Evolutionary conservation across 805 yeast genomes (phyloP).

Genomic region (Zygosaccharomyces siamensis): DNA sequence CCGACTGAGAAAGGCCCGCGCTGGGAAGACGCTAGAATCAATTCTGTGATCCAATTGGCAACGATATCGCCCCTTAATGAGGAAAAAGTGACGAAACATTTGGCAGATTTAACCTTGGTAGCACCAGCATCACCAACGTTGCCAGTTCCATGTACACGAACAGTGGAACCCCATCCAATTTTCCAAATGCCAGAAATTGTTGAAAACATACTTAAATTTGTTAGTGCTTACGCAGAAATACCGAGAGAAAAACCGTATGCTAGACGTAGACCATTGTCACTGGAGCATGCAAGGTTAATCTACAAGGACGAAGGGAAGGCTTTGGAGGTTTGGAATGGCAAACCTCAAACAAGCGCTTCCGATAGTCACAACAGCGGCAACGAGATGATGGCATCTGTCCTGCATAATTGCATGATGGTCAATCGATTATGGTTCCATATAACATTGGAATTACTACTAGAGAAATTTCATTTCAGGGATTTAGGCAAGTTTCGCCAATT

Average conservation of each 20-base stretch:
- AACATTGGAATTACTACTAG: slow-evolving; percentile 51
- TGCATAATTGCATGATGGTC: slow-evolving; percentile 63
- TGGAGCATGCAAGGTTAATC: slow-evolving; percentile 61
- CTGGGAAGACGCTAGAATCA: slow-evolving; percentile 8
- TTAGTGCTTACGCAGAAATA: slow-evolving; percentile 51
- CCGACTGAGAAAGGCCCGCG: slow-evolving; percentile 3
- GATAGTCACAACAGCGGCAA: neutral
- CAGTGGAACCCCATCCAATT: slow-evolving; percentile 37
- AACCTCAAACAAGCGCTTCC: neutral
- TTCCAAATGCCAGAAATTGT: slow-evolving; percentile 77
- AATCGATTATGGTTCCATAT: slow-evolving; percentile 60
- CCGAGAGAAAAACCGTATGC: slow-evolving; percentile 59
- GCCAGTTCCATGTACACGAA: neutral
- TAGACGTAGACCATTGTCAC: slow-evolving; percentile 65
- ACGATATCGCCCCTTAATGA: slow-evolving; percentile 8
- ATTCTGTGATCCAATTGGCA: slow-evolving; percentile 11
- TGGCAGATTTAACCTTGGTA: slow-evolving; percentile 10
- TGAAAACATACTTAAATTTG: slow-evolving; percentile 51
- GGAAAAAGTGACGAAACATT: slow-evolving; percentile 6
- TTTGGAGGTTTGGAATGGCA: slow-evolving; percentile 39
- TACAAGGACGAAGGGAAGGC: slow-evolving; percentile 53
- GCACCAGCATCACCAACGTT: slow-evolving; percentile 4
- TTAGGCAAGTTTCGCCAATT: slow-evolving; percentile 44
- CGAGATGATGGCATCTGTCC: slow-evolving; percentile 21
- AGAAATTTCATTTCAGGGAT: slow-evolving; percentile 50